A percentile compares a stretch with the other conserved stretches of the same genome.
These are phyloP conservation scores for Lasiosphaeris hirsuta DNA, from an alignment of 495 filamentous ascomycete genomes.

Conservation along the genomic window DNA sequence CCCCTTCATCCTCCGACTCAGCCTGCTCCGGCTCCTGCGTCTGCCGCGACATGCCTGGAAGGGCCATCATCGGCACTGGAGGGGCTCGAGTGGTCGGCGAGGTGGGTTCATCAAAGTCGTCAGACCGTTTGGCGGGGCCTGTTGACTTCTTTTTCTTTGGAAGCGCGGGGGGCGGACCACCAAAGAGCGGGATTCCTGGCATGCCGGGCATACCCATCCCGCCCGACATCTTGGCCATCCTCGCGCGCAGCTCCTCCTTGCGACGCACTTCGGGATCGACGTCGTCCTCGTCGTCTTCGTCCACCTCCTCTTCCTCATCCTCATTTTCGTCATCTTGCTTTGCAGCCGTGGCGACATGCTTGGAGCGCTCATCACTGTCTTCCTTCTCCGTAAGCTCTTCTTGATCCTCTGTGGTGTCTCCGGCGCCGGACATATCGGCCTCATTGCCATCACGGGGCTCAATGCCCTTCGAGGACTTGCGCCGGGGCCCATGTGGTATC, in stretches of 20 bases:
- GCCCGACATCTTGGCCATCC: conserved; percentile 98
- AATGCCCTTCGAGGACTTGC: conserved; percentile 53
- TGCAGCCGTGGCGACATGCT: conserved; percentile 28
- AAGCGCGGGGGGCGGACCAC: conserved; percentile 47
- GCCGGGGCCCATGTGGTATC: conserved; percentile 39
- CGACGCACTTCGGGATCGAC: conserved; percentile 84
- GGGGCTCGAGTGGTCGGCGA: conserved; percentile 53
- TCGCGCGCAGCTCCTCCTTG: conserved; percentile 81
- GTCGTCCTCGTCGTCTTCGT: conserved; percentile 85
- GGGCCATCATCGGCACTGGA: conserved; percentile 67
- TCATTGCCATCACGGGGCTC: conserved; percentile 73
- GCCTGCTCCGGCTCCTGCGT: conserved; percentile 24
- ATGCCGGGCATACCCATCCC: conserved; percentile 97
- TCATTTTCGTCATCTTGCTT: conserved; percentile 40
- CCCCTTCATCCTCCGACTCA: conserved; percentile 40
- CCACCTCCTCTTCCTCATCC: conserved; percentile 57
- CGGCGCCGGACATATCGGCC: conserved; percentile 83
- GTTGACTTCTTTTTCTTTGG: conserved; percentile 64
- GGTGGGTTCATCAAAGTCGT: conserved; percentile 47
- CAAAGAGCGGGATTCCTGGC: conserved; percentile 78
- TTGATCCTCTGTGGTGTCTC: conserved; percentile 76
- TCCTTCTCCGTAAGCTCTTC: conserved; percentile 73
- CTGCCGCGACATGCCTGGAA: conserved; percentile 64
- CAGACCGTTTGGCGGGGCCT: conserved; percentile 39
- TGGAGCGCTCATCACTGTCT: conserved; percentile 60